Base-by-base conservation (phyloP, 2,329 filamentous ascomycete species). In the Aspergillus ustus region DNA sequence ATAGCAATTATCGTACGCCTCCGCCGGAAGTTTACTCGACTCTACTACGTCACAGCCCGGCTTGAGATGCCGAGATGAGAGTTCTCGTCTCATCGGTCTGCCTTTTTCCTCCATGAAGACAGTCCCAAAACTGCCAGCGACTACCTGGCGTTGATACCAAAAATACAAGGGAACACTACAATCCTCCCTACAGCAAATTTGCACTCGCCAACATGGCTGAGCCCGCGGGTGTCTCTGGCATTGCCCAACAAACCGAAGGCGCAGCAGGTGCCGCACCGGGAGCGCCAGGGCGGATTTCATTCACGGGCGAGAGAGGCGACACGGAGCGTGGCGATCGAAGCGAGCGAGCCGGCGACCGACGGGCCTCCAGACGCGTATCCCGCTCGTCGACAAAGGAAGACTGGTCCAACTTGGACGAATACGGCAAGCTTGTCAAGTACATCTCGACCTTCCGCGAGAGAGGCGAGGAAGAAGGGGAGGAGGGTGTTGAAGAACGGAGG, bases 361-460 rank as follows among this genome's bases (percentile, higher is more conserved):
- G 53, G 17, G 59, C 60, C 22, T 67, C 67, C 4, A 67, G 72
- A 57, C 75, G 75, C 45, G 70, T 77, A 55, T 77, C 75, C 20
- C 73, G 75, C 15, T 70, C 71, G 3, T 77, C 75, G 29, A 63
- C 73, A 43, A 74, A 71, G 22, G 70, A 74, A 48, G 73, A 75
- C 57, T 73, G 65, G 46, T 65, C 67, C 3, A 73, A 68, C 31
- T 66, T 77, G 74, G 87, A 89, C 75, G 87, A 90, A 75, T 90
- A 89, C 75, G 84, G 85, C 66, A 86, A 86, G 60, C 82, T 90
- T 43, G 85, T 89, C 68, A 85, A 87, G 75, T 90, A 87, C 78
- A 89, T 89, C 69, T 87, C 86, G 52, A 86, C 85, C 66, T 89
- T 88, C 77, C 84, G 84, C 69, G 87, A 89, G 72, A 80, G 73